These are phyloP conservation scores for Sordaria brevicollis DNA, from an alignment of 495 filamentous ascomycete species.

Conservation along the genomic window DNA sequence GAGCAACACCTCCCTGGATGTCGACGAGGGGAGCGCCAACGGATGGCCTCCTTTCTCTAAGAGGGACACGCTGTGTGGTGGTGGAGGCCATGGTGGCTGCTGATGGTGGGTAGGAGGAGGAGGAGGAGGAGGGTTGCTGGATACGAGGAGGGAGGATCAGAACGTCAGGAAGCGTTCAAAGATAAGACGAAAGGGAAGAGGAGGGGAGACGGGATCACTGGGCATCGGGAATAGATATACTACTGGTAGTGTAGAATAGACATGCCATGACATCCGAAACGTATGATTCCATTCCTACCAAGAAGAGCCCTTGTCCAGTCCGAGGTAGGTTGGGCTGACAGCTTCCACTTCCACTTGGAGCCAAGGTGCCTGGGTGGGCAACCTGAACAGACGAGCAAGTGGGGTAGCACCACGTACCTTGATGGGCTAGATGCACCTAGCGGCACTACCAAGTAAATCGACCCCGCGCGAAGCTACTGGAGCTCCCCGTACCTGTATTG, in stretches of 20 bases:
- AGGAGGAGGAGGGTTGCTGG: background rate
- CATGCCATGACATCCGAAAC: background rate
- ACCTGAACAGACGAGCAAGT: background rate
- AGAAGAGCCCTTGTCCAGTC: background rate
- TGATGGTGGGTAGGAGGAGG: too few species aligned
- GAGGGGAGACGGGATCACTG: background rate
- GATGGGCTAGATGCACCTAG: background rate
- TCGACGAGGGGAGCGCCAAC: slow-evolving; percentile 72
- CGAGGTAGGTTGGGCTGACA: background rate
- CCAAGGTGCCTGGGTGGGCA: too few species aligned
- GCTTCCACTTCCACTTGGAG: too few species aligned
- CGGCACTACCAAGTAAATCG: background rate
- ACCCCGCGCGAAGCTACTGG: background rate
- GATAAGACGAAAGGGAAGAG: background rate
- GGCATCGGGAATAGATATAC: background rate
- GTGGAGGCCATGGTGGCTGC: background rate
- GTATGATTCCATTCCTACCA: background rate
- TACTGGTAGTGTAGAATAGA: background rate
- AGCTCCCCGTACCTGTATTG: background rate
- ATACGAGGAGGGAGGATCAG: background rate
- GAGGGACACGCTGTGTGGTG: slow-evolving; percentile 22
- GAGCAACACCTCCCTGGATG: slow-evolving; percentile 70
- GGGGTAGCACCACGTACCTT: background rate
- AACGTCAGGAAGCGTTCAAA: background rate
- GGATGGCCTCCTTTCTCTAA: slow-evolving; percentile 55